Evolutionary conservation across 441 rosid genomes (phyloP), one percentile per base, ranked within the genome.

Genomic region (Corymbia citriodora): DNA sequence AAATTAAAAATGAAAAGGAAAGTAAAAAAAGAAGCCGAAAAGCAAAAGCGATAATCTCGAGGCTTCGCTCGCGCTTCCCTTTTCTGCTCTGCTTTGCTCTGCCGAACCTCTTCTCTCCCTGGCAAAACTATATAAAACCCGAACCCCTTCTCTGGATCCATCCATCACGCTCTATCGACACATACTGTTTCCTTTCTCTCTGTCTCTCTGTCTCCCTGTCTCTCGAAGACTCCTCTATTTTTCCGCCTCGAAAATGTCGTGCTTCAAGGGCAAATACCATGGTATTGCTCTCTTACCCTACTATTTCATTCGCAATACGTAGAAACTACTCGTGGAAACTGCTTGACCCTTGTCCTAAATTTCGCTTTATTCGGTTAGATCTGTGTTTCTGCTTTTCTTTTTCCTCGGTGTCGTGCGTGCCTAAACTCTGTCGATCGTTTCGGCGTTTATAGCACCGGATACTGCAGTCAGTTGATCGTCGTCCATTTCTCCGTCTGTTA

Each of bases 181-280:
- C 27, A 3, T 11, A 10, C 8, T 1, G 45, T 15, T 48, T 18
- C 50, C 72, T 49, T 23, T 48, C 33, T 25, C 8, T 59, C 82
- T 61, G 19, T 40, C 50, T 50, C 50, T 65, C 68, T 88, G 21
- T 88, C 61, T 49, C 83, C 2, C 13, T 59, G 4, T 14, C 55
- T 52, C 50, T 65, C 85, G n/a, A 25, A 50, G 21, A 16, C 33
- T 14, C 23, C 63, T 10, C 14, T n/a, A 25, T 6, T 8, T 88
- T n/a, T 27, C 29, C 25, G 45, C 16, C 36, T 45, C 50, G 54
- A 33, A 65, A 52, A 88, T 88, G 89, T 88, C 89, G 89, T 88
- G 89, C 89, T 68, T 88, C 89, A 68, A 88, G 89, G 72, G 89
- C 31, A 65, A 88, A 33, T 70, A 88, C 89, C 82, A 88, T 10